Percentiles rank a stretch among this genome's conserved stretches.
Conservation (phyloP, 202 grass and related monocot species). For the Digitaria exilis region DNA sequence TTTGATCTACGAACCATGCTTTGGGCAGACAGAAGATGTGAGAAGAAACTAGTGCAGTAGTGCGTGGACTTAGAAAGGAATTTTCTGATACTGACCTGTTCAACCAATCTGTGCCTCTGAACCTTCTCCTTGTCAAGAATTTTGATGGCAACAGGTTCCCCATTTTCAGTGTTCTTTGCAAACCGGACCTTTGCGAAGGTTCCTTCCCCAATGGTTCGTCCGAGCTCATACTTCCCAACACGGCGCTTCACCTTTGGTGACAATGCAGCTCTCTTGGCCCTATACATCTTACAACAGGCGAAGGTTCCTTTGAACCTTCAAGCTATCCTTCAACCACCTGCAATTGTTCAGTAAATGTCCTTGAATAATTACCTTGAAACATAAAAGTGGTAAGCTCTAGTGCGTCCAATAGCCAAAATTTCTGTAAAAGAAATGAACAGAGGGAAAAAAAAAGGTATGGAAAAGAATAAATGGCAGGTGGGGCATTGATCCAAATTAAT, state of each 20-base stretch:
- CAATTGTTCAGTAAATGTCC: not conserved
- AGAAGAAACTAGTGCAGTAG: conserved; percentile 18
- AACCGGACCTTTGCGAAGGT: conserved; percentile 86
- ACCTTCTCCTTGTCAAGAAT: conserved; percentile 94
- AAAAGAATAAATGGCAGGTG: conserved; percentile 1
- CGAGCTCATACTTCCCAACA: conserved; percentile 89
- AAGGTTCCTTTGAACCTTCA: conserved; percentile 36
- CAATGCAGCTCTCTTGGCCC: conserved; percentile 69
- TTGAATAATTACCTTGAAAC: conserved; percentile 14
- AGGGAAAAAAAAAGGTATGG: not conserved
- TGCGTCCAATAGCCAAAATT: not conserved
- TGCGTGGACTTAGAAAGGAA: conserved; percentile 16
- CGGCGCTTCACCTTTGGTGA: conserved; percentile 81
- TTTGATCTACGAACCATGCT: conserved; percentile 7
- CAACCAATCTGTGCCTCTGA: conserved; percentile 73
- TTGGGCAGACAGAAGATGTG: conserved; percentile 4
- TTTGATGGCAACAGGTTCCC: conserved; percentile 83
- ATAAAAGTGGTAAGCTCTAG: not conserved
- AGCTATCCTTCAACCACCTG: conserved; percentile 41
- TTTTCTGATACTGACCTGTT: conserved; percentile 64
- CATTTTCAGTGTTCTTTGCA: conserved; percentile 75
- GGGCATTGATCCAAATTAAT: conserved; percentile 16
- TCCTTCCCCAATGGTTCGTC: conserved; percentile 84
- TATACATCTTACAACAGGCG: conserved; percentile 63
- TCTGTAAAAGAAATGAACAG: not conserved